Percentiles rank a stretch among this genome's conserved stretches.
Evolutionary conservation across 371 early-diverging fungal species (phyloP).

Genomic region (Mortierella sp.): DNA sequence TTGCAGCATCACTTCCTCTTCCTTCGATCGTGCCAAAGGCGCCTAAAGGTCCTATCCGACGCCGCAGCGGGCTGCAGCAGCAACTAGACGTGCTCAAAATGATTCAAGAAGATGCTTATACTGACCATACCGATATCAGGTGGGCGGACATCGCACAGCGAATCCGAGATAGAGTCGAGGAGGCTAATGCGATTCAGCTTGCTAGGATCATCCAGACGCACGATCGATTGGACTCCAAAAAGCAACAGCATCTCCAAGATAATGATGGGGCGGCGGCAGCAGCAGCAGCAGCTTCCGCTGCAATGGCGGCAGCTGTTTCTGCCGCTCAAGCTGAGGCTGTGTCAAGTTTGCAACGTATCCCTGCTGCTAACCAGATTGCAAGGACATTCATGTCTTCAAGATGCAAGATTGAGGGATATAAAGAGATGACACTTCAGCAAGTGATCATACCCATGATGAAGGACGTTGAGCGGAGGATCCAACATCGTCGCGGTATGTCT

Average conservation of each 20-base stretch:
- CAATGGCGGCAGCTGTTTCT: constrained; percentile 54
- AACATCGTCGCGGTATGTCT: constrained; percentile 31
- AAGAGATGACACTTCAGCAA: constrained; percentile 44
- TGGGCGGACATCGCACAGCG: constrained; percentile 50
- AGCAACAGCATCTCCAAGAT: constrained; percentile 42
- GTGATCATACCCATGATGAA: constrained; percentile 51
- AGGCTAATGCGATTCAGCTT: constrained; percentile 47
- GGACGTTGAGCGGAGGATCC: constrained; percentile 50
- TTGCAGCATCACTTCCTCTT: constrained; percentile 23
- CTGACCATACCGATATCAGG: constrained; percentile 50
- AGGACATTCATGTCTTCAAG: constrained; percentile 55
- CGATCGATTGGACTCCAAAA: constrained; percentile 38
- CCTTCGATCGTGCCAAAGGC: constrained; percentile 41
- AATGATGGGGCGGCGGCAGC: constrained; percentile 34
- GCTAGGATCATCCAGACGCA: constrained; percentile 49
- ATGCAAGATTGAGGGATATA: constrained; percentile 48
- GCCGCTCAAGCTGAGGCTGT: constrained; percentile 52
- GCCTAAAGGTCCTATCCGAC: constrained; percentile 54
- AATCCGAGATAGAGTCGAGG: constrained; percentile 42
- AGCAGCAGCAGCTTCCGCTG: constrained; percentile 43
- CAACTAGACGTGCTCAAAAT: constrained; percentile 50
- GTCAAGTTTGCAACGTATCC: constrained; percentile 44
- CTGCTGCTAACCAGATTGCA: constrained; percentile 52
- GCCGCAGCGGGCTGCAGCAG: constrained; percentile 51
- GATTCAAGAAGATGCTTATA: constrained; percentile 46